These are phyloP conservation scores for Erythrophleum ivorense DNA, from an alignment of 331 rosid species.

Conservation along the genomic window DNA sequence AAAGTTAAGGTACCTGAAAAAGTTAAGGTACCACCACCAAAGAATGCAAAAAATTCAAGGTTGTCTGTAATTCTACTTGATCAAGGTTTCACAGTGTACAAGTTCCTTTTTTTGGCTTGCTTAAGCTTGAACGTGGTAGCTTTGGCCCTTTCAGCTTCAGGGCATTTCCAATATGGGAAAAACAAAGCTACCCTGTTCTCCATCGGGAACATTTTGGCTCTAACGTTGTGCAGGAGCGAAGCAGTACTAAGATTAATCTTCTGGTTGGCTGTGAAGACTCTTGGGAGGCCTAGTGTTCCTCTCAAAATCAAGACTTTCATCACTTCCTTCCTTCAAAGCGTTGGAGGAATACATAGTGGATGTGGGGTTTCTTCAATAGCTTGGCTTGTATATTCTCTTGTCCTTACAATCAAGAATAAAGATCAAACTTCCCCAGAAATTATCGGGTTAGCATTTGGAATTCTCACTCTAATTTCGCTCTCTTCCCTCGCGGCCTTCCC, in stretches of 20 bases:
- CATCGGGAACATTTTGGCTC: conserved; percentile 62
- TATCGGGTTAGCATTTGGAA: conserved; percentile 48
- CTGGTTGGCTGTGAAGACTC: conserved; percentile 41
- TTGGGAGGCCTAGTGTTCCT: conserved; percentile 45
- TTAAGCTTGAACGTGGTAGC: conserved; percentile 52
- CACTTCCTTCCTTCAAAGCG: conserved; percentile 46
- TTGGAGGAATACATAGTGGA: conserved; percentile 66
- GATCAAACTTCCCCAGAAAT: conserved; percentile 53
- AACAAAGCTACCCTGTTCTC: conserved; percentile 56
- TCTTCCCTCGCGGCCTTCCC: conserved; percentile 58
- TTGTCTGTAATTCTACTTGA: conserved; percentile 58
- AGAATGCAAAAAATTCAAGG: conserved; percentile 36
- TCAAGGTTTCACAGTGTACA: conserved; percentile 67
- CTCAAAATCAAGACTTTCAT: conserved; percentile 37
- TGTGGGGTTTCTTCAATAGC: conserved; percentile 71
- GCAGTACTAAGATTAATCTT: conserved; percentile 47
- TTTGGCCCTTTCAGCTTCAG: conserved; percentile 54
- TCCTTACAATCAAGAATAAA: conserved; percentile 41
- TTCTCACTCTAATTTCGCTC: conserved; percentile 55
- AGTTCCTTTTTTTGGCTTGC: conserved; percentile 54
- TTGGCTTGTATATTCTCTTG: conserved; percentile 61
- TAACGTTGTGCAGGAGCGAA: conserved; percentile 56
- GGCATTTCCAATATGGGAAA: conserved; percentile 52
- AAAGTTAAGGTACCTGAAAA: too few species aligned
- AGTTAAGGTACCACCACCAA: conserved; percentile 19